Evolutionary conservation across 148 eudicot species (phyloP), one percentile per base, ranked within the genome.

Genomic region (Cornus florida): DNA sequence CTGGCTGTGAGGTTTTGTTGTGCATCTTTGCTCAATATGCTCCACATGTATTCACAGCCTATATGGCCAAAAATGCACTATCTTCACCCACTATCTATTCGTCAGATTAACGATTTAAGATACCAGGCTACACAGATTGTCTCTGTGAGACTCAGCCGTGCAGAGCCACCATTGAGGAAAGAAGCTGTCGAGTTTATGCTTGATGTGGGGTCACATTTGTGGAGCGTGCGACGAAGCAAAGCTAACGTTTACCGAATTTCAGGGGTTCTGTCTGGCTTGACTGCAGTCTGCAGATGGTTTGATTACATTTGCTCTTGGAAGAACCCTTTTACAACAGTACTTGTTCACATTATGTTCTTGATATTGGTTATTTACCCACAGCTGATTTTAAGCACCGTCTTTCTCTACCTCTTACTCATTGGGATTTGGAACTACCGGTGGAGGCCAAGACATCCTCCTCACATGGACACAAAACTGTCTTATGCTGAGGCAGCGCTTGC

Each of bases 121-220:
- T 72, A 82, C 39, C 87, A 85, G 46, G 85, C 87, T 16, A 79
- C 82, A 68, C 87, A 85, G 53, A 76, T 85, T 13, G 74, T 85
- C 12, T 76, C 85, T 31, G 10, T 53, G 6, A 67, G 85, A 81
- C 75, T 85, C 60, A 79, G 84, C 73, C 82, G 85, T 7, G 87
- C 87, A 20, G 87, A 85, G 71, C 87, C 87, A 20, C 85, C 87
- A 50, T 71, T 85, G 69, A 79, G 85, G 69, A 85, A 72, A 59
- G 87, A 85, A 50, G 82, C 82, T 19, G 87, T 85, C 11, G 87
- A 85, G 38, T 85, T 76, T 66, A 85, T 85, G 87, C 87, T 85
- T 56, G 87, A 85, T 28, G 82, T 82, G 33, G 83, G 85, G 14
- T 85, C 87, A 20, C 77, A 76, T 39, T 67, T 79, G 80, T 85